Conservation (phyloP, 495 filamentous ascomycete species). For the Neurospora intermedia region DNA sequence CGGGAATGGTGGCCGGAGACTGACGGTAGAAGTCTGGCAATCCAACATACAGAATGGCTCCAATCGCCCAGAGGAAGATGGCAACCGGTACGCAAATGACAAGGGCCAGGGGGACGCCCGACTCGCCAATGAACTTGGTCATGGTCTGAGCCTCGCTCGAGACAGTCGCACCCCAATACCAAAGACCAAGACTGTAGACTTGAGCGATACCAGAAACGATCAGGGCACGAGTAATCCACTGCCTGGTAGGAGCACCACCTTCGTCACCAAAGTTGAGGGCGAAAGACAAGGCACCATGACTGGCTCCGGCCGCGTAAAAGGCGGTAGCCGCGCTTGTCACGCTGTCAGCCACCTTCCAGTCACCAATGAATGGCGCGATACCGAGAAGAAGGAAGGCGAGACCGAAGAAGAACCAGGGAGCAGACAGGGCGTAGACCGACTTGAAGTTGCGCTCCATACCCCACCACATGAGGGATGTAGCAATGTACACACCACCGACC, state of each 20-base stretch:
- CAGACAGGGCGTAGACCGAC: slow-evolving; percentile 45
- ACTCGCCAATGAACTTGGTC: slow-evolving; percentile 15
- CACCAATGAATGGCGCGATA: slow-evolving; percentile 42
- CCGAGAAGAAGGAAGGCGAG: slow-evolving; percentile 54
- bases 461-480: slow-evolving; percentile 53
- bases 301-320: slow-evolving; percentile 49
- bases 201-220: slow-evolving; percentile 54
- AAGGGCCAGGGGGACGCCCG: slow-evolving; percentile 28
- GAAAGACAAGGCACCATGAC: slow-evolving; percentile 51
- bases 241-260: slow-evolving; percentile 46
- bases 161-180: slow-evolving; percentile 51
- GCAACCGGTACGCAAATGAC: slow-evolving; percentile 41
- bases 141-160: slow-evolving; percentile 18
- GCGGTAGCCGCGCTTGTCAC: slow-evolving; percentile 49
- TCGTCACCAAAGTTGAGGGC: slow-evolving; percentile 59
- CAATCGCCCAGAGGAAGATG: slow-evolving; percentile 41
- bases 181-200: slow-evolving; percentile 51
- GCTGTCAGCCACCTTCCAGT: slow-evolving; percentile 32
- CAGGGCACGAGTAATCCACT: slow-evolving; percentile 56
- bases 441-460: slow-evolving; percentile 44
- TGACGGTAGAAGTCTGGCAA: slow-evolving; percentile 59
- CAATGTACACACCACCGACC: slow-evolving; percentile 52
- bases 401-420: slow-evolving; percentile 52
- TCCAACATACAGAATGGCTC: slow-evolving; percentile 41
- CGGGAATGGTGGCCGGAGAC: slow-evolving; percentile 55